Base-by-base conservation (phyloP, 2,329 filamentous ascomycete species). In the Huntiella decipiens region DNA sequence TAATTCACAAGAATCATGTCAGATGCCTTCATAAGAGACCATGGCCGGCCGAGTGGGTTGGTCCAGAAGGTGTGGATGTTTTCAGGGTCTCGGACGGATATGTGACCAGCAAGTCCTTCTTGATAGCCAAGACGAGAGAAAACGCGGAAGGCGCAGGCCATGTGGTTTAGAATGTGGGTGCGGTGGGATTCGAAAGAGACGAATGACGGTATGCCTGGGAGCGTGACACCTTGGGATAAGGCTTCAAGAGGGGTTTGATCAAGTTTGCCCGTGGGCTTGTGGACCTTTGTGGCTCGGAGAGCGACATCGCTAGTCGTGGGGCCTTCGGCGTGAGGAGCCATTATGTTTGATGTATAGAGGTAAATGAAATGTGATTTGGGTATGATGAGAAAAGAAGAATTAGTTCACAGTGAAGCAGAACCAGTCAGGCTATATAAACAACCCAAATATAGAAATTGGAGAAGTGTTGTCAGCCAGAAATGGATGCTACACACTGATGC, bases 1-100 rank as follows among this genome's bases (percentile, higher is more conserved):
- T 62, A 59, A 51, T 82, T 71, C 2, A 82, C 66, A 38, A 77
- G 68, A 41, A 82, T 71, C 70, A 82, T 75, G 55, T 82, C 77
- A 1, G 66, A 69, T 1, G 76, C 74, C 50, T 71, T 74, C 43
- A 82, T 63, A 50, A 77, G 60, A 4, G 68, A 77, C 55, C 82
- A 83, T 56, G 82, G 76, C 11, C 67, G 65, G 2, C 73, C 76
- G 1, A 82, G 47, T 60, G 77, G 61, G 73, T 82, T 67, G 19
- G 61, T 61, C 60, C 60, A 63, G 54, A 63, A 63, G 0, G 58
- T 60, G 3, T 60, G 54, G 10, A 57, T 56, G 2, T 56, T 46
- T 4, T 60, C 53, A 7, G 60, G 59, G 45, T 62, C 60, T n/a
- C 59, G 52, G 17, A 65, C 51, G 39, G 62, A 65, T 48, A 68